Evolutionary conservation across 2,329 filamentous ascomycete genomes (phyloP).

Genomic region (Chaetomium sp.): DNA sequence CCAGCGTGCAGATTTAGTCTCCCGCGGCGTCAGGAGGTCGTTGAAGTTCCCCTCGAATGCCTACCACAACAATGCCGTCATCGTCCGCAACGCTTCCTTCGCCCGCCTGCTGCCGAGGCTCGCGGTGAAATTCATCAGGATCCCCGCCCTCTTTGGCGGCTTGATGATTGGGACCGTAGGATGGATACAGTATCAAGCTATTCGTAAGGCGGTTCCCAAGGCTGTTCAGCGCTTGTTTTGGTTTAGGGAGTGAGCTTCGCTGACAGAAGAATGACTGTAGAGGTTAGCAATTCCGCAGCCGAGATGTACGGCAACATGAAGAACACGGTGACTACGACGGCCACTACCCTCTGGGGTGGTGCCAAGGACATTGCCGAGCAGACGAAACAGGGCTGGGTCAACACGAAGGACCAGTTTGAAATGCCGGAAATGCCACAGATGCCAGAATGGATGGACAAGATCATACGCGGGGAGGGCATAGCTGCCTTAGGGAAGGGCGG

Average conservation of each 20-base stretch:
- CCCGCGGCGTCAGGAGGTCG: conserved; percentile 54
- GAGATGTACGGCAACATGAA: conserved; percentile 69
- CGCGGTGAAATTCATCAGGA: conserved; percentile 77
- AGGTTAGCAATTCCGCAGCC: conserved; percentile 69
- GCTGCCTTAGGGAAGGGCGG: conserved; percentile 45
- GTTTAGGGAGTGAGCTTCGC: conserved; percentile 2
- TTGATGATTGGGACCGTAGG: conserved; percentile 79
- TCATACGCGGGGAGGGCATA: conserved; percentile 58
- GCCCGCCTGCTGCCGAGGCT: conserved; percentile 71
- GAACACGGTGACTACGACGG: conserved; percentile 63
- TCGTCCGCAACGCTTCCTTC: conserved; percentile 58
- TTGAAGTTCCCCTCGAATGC: conserved; percentile 76
- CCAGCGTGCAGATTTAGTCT: conserved; percentile 57
- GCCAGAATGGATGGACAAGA: conserved; percentile 68
- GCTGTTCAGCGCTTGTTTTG: neutral
- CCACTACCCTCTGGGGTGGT: conserved; percentile 62
- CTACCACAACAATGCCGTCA: conserved; percentile 68
- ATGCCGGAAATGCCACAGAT: conserved; percentile 30
- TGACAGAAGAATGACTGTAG: conserved; percentile 30
- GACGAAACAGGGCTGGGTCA: conserved; percentile 73
- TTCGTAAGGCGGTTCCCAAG: conserved; percentile 49
- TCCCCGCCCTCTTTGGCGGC: conserved; percentile 88
- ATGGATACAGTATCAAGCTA: conserved; percentile 94
- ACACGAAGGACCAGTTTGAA: conserved; percentile 70
- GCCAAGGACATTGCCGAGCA: conserved; percentile 72